Percentiles rank a stretch among this genome's conserved stretches.
These are phyloP conservation scores for Pythium rishiriense DNA, from an alignment of 352 stramenopile genomes.

Conservation along the genomic window DNA sequence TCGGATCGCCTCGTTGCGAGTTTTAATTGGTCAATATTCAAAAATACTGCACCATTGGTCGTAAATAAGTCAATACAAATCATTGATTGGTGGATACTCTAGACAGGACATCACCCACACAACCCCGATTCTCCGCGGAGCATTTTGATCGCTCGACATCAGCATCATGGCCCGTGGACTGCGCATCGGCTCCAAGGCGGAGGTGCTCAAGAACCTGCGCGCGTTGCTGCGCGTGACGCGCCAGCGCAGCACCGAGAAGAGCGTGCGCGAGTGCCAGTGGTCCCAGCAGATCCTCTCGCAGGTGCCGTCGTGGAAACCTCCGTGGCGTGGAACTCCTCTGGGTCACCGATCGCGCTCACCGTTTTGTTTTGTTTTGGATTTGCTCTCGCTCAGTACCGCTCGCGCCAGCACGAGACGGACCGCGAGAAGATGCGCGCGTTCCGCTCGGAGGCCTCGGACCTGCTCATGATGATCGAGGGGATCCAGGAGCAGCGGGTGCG, in stretches of 20 bases:
- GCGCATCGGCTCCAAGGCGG: conserved; percentile 80
- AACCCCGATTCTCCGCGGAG: not conserved
- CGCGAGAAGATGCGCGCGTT: conserved; percentile 69
- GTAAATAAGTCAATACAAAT: too few species aligned
- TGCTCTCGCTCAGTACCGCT: conserved; percentile 52
- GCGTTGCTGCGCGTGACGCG: conserved; percentile 68
- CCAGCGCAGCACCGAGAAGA: conserved; percentile 50
- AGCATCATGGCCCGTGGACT: conserved; percentile 59
- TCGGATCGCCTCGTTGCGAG: too few species aligned
- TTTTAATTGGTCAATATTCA: too few species aligned
- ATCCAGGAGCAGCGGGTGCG: conserved; percentile 76
- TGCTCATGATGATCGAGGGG: conserved; percentile 66
- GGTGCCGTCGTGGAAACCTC: too few species aligned
- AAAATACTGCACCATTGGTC: too few species aligned
- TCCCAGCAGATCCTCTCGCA: conserved; percentile 72
- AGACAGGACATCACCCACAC: not conserved
- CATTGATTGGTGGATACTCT: conserved; percentile 3
- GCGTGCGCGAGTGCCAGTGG: conserved; percentile 59
- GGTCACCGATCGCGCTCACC: too few species aligned
- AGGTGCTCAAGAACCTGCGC: conserved; percentile 79
- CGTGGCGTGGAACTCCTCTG: too few species aligned
- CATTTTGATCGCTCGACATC: not conserved
- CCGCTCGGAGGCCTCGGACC: conserved; percentile 69
- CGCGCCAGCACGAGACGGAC: conserved; percentile 71
- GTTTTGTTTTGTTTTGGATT: too few species aligned